Evolutionary conservation across 2,329 filamentous ascomycete genomes (phyloP), one percentile per base, ranked within the genome.

Genomic region (Beauveria rudraprayagi): DNA sequence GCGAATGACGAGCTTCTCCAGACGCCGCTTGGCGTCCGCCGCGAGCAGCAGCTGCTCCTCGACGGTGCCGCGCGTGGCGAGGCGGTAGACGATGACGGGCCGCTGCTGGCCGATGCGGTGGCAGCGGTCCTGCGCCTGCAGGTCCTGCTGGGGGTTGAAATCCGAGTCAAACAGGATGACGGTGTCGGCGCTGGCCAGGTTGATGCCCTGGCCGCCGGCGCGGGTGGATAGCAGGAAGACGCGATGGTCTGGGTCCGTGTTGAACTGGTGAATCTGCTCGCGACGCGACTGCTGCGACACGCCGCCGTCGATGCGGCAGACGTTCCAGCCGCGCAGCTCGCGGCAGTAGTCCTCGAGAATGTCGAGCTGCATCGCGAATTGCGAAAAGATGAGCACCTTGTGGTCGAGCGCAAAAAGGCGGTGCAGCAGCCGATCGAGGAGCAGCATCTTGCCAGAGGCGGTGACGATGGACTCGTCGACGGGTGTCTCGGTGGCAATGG

Each of bases 131-230:
- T 97, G 94, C 0, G 94, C 94, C 70, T 99, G 94, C 0, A 99
- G 80, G 72, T 99, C 94, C 70, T 97, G 93, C 71, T 99, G 94
- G 0, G 94, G 94, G 68, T 99, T 99, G 86, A 93, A 97, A 68
- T 96, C 84, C 2, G 76, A 80, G 72, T 97, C 93, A 67, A 94
- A 97, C 0, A 97, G 79, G 51, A 97, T 89, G 11, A 97, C 93
- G 0, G 93, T 97, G 67, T 97, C 93, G 0, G 93, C 93, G 1
- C 88, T 88, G 0, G 91, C 91, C 0, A 97, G 85, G 69, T 97
- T 97, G 78, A 97, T 97, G 55, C 93, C 93, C 69, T 96, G 92
- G 0, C 94, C 94, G 24, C 94, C 94, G 0, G 94, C 94, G 16
- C 94, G 83, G 0, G 94, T 99, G 3, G 89, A 93, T 0, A 99